Evolutionary conservation across 176 grass and related monocot genomes (phyloP).

Genomic region (Phyllostachys edulis): DNA sequence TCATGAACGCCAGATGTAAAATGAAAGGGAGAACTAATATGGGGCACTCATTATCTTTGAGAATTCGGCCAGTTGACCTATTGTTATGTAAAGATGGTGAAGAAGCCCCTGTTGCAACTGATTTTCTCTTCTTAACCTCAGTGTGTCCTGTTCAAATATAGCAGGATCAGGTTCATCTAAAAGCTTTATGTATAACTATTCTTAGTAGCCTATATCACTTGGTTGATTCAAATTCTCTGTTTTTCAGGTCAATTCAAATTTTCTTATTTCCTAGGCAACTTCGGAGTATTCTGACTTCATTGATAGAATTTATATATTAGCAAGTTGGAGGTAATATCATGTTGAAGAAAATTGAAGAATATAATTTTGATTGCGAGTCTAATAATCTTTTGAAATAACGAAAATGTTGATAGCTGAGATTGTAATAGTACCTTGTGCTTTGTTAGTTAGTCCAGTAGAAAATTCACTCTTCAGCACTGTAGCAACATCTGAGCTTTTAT

Average conservation of each 20-base stretch:
- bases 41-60: constrained; percentile 31
- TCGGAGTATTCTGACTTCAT: background rate
- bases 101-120: background rate
- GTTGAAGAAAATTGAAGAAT: background rate
- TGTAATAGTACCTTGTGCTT: constrained; percentile 41
- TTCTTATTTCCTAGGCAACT: background rate
- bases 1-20: constrained; percentile 80
- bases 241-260: background rate
- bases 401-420: background rate
- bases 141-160: constrained; percentile 47
- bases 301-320: background rate
- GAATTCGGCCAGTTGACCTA: constrained; percentile 13
- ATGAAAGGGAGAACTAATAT: constrained; percentile 75
- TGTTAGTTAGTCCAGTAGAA: constrained; percentile 23
- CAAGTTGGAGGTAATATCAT: background rate
- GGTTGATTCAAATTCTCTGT: background rate
- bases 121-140: constrained; percentile 63
- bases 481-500: constrained; percentile 44
- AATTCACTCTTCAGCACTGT: constrained; percentile 19
- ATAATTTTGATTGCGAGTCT: constrained; percentile 4
- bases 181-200: background rate
- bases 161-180: background rate
- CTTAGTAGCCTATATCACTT: background rate
- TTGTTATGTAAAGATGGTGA: constrained; percentile 29
- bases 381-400: background rate